These are phyloP conservation scores for Phytophthora cryptogea DNA, from an alignment of 352 stramenopile species.

Conservation along the genomic window DNA sequence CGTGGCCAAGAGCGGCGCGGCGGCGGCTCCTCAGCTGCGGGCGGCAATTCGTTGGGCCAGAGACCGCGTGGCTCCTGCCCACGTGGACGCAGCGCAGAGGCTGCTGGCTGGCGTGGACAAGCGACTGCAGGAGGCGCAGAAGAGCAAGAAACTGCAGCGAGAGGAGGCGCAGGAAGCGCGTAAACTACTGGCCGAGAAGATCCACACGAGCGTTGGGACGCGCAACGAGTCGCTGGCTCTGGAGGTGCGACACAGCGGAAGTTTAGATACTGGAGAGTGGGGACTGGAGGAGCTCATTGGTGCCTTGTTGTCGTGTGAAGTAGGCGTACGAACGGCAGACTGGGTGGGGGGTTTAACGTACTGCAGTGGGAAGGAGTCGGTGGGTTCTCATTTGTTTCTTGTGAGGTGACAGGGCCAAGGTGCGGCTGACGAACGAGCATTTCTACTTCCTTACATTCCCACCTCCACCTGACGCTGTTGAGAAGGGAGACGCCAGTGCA, in stretches of 20 bases:
- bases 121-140: conserved; percentile 45
- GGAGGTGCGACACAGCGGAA: conserved; percentile 28
- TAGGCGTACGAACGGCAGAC: conserved; percentile 68
- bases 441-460: conserved; percentile 75
- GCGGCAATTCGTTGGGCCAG: conserved; percentile 56
- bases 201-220: conserved; percentile 65
- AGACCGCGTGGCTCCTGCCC: conserved; percentile 30
- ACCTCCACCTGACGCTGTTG: neutral
- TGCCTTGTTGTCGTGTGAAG: neutral
- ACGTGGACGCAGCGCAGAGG: conserved; percentile 35
- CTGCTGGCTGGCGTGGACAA: conserved; percentile 49
- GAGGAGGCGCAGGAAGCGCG: conserved; percentile 49
- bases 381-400: neutral
- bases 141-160: conserved; percentile 41
- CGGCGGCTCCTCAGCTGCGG: conserved; percentile 43
- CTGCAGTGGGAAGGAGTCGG: neutral
- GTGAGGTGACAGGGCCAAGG: conserved; percentile 24
- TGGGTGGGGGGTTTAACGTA: conserved; percentile 28
- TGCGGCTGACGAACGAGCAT: conserved; percentile 71
- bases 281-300: neutral
- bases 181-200: conserved; percentile 55
- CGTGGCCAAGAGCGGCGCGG: conserved; percentile 50
- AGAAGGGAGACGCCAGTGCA: neutral
- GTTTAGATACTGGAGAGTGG: neutral
- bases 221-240: conserved; percentile 73